These are phyloP conservation scores for Trichoderma simmonsii DNA, from an alignment of 2,329 filamentous ascomycete species.

Conservation along the genomic window DNA sequence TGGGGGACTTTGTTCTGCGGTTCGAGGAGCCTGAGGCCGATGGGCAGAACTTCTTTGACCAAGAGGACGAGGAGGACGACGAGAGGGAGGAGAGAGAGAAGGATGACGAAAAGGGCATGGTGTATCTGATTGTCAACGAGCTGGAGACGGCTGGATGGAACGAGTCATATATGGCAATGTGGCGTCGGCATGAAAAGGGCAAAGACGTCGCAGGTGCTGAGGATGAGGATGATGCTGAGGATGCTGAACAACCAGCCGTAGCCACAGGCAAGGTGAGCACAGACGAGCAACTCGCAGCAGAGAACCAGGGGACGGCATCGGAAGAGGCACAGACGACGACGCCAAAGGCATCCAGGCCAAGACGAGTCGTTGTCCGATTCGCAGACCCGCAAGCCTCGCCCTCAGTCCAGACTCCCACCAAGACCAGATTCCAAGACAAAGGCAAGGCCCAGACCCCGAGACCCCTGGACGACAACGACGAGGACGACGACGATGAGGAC, in stretches of 20 bases:
- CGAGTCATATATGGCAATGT: constrained; percentile 34
- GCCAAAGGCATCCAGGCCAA: background rate
- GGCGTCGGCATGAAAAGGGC: constrained; percentile 19
- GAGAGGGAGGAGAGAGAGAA: background rate
- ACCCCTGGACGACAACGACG: background rate
- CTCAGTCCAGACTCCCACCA: background rate
- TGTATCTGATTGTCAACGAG: constrained; percentile 46
- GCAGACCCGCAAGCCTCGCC: background rate
- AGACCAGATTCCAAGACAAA: background rate
- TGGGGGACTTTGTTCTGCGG: constrained; percentile 40
- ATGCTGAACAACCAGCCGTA: background rate
- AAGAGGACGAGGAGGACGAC: background rate
- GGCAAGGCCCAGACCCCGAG: background rate
- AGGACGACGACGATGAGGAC: constrained; percentile 1
- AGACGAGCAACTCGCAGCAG: background rate
- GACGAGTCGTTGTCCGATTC: background rate
- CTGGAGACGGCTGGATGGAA: constrained; percentile 49
- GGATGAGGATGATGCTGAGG: background rate
- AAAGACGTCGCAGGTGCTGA: background rate
- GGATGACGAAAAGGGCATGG: constrained; percentile 30
- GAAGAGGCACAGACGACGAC: background rate
- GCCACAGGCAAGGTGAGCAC: background rate
- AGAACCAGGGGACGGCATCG: constrained; percentile 33
- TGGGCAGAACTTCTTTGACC: background rate
- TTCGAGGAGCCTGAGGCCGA: constrained; percentile 1